Evolutionary conservation across 2,329 filamentous ascomycete species (phyloP), one percentile per base, ranked within the genome.

Genomic region (Paracorniculantispora psalliotae): DNA sequence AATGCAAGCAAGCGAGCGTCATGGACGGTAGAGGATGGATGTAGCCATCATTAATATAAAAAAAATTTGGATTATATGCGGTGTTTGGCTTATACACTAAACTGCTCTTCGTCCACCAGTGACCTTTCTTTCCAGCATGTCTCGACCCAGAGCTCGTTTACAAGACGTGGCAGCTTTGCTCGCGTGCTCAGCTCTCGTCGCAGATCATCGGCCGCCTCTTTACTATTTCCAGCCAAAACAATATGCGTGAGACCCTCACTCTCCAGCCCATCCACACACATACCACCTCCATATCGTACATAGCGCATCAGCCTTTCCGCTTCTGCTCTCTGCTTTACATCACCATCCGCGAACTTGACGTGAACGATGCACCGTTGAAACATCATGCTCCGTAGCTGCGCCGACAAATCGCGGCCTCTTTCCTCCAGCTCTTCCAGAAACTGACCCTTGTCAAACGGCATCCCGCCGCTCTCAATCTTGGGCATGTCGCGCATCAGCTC

Each of bases 111-210:
- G 64, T 96, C 91, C 49, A 97, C 71, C 61, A 89, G 68, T 1
- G 91, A 96, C 63, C 79, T 81, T 70, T 93, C 90, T 60, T 78
- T 79, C 91, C 92, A 96, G 67, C 90, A 90, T 55, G 89, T 85
- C 53, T 87, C 81, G 0, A 97, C 74, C 94, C 94, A 99, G 15
- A 78, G 77, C 10, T 79, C 71, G 0, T 76, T 81, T 2, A 97
- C 88, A 7, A 93, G 73, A 63, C 90, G 79, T 0, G 92, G 90
- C 37, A 92, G 72, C 56, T 69, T 74, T 7, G 43, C n/a, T 13
- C 80, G 71, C 21, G 65, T 66, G 60, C 81, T 80, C 19, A 84
- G 72, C 51, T 69, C 66, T 5, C 74, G 68, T 33, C 81, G 75
- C 13, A 86, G 68, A n/a, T 12, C 25, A 19, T 73, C 71, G 5